Base-by-base conservation (phyloP, 2,329 filamentous ascomycete genomes). In the Aspergillus glaucus region DNA sequence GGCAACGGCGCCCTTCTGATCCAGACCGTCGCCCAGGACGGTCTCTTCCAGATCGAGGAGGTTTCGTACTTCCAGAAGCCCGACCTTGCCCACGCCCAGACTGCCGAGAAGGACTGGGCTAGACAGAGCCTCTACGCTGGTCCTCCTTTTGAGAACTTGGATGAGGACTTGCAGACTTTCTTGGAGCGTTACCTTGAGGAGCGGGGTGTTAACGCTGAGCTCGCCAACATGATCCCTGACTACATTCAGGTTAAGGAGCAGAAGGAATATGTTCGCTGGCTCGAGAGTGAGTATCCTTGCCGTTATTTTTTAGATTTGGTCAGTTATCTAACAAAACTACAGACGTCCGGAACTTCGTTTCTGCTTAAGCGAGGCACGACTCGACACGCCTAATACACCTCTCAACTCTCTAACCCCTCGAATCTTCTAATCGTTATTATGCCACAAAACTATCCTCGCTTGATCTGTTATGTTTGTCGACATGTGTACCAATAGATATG, bases 191-290 rank as follows among this genome's bases (percentile, higher is more conserved):
- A 92, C 76, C 81, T 98, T 55, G 90, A 95, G 72, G 93, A 96
- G 80, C 83, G 93, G 61, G 93, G 92, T 56, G 82, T 98, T 72
- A 89, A 92, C 64, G 84, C 86, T 61, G 81, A 85, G 50, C 80
- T 98, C 61, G 92, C 91, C 47, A 75, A 91, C 58, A 96, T 97
- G 71, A 85, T 95, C 41, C 89, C 91, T 34, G 91, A 97, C 70
- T 98, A 95, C 75, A 91, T 97, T 65, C 90, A 97, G 68, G 82
- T 87, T 74, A 98, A 98, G 85, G 93, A 98, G 82, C 92, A 97
- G 82, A 87, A 84, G 75, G 93, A 98, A 79, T 98, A 98, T 72
- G 76, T 94, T 53, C 76, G 80, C 57, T 98, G 94, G 93, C 76
- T 98, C 70, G 80, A 84, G 70, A 82, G 79, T 80, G 70, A 70